Base-by-base conservation (phyloP, 2,329 filamentous ascomycete species). In the Cordyceps fumosorosea region DNA sequence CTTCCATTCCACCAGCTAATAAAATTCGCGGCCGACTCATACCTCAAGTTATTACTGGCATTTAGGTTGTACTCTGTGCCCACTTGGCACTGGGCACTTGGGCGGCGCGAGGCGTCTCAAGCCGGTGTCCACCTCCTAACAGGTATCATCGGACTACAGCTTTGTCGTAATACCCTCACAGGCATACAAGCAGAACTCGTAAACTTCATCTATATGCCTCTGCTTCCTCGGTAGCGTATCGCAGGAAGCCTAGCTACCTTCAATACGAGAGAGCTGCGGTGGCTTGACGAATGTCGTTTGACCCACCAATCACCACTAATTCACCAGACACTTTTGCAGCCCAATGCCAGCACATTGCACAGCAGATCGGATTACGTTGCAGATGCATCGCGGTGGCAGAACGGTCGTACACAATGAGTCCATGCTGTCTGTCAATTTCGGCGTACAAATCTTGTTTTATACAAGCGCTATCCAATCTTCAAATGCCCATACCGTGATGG, bases 1-100 rank as follows among this genome's bases (percentile, higher is more conserved):
- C 18, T 3, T 42, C 37, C 57, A 54, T 54, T 60, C 57, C 57
- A 60, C 57, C 29, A 45, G 40, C 45, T 32, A 37, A 37, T 22
- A 51, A 51, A 52, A 42, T 56, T 29, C 24, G 40, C 53, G 22
- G 24, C 52, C 22, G 14, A 44, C 53, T 55, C 54, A 37, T 53
- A 22, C 54, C 20, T 47, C 10, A 14, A 7, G 10, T 56, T 14
- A 56, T 54, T 37, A 37, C 29, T 40, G 6, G 2, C 16, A 34
- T 7, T 32, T 52, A 34, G 26, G 18, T 20, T n/a, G 29, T 6
- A 34, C 11, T 52, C 26, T 16, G 56, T 40, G 45, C 32, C 44
- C 56, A 50, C 56, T 58, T 29, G 29, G 29, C 29, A 29, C 29
- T 29, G 29, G n/a, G 29, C 29, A 29, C 29, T 29, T 51, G 56